Evolutionary conservation across 2,329 filamentous ascomycete species (phyloP), one percentile per base, ranked within the genome.

Genomic region (Fusarium sp.): DNA sequence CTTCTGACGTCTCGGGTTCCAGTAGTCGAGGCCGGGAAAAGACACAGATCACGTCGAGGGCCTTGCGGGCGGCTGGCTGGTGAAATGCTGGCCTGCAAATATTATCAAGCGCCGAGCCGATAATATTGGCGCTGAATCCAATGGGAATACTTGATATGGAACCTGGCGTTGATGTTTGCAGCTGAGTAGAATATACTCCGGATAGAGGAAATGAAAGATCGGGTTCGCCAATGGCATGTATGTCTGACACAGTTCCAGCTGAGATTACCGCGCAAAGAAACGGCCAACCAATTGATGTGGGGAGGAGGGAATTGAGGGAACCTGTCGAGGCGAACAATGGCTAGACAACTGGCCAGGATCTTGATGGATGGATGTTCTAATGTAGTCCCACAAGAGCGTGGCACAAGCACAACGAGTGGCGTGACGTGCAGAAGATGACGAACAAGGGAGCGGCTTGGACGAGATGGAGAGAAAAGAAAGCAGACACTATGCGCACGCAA

Each of bases 21-120:
- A 43, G 55, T 53, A 60, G 43, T 37, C 35, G 55, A 41, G 56
- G 49, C 61, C 29, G 17, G 54, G 29, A 53, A 36, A 48, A 47
- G 59, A 63, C 66, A 65, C 65, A 57, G 67, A 70, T 63, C 63
- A 65, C 59, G 54, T 48, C 57, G 45, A 61, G 63, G 51, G 46
- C 57, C 59, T 57, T 56, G 65, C 54, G 39, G 61, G 17, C 41
- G 49, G 32, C n/a, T 49, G 29, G 43, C 27, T 57, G 48, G 42
- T 13, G 23, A 46, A 31, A 33, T 38, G 56, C 37, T 53, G 11
- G 61, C 61, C 54, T 29, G 33, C 42, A 48, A 48, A 35, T 33
- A 29, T 27, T 23, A 27, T 14, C 44, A 38, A 49, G 51, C 38
- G 58, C 25, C 57, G 63, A 53, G 53, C 46, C 48, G 46, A 59